phyloP scores from a whole-genome alignment of 1,284 basidiomycete species.

The Ganoderma boninense region DNA sequence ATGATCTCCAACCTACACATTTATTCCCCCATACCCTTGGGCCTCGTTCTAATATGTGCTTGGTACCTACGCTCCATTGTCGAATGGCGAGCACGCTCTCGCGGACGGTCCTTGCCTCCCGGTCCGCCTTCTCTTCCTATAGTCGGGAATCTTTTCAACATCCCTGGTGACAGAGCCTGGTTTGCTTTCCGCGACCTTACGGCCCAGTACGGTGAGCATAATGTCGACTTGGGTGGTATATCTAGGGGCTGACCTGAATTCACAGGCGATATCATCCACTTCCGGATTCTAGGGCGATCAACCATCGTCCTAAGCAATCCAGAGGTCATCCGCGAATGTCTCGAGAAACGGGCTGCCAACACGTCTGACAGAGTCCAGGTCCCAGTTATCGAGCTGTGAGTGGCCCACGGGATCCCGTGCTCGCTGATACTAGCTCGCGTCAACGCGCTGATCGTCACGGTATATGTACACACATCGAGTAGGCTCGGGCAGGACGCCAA shows the following conservation, averaged over 20 bases:
- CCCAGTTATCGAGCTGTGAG: conserved; percentile 12
- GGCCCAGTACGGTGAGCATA: conserved; percentile 12
- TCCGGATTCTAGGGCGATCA: conserved; percentile 11
- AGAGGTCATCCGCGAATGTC: conserved; percentile 6
- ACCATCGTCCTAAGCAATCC: conserved; percentile 11
- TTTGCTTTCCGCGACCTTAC: conserved; percentile 7
- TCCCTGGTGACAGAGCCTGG: conserved; percentile 19
- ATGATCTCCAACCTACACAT: background rate
- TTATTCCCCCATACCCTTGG: background rate
- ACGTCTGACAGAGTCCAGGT: conserved; percentile 15
- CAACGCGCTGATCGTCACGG: background rate
- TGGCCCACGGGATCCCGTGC: too few species aligned
- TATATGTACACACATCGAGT: background rate
- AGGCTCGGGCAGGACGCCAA: conserved; percentile 5
- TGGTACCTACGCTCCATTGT: background rate
- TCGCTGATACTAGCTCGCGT: background rate
- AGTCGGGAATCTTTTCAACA: conserved; percentile 21
- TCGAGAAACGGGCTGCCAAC: conserved; percentile 17
- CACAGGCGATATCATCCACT: conserved; percentile 14
- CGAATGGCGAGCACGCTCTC: conserved; percentile 4
- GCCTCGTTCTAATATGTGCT: background rate
- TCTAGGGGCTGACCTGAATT: background rate
- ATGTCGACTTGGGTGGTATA: background rate
- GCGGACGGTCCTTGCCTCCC: conserved; percentile 14
- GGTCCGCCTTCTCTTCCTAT: conserved; percentile 21